Evolutionary conservation across 345 rosid species (phyloP).

Genomic region (Streptanthus diversifolius): DNA sequence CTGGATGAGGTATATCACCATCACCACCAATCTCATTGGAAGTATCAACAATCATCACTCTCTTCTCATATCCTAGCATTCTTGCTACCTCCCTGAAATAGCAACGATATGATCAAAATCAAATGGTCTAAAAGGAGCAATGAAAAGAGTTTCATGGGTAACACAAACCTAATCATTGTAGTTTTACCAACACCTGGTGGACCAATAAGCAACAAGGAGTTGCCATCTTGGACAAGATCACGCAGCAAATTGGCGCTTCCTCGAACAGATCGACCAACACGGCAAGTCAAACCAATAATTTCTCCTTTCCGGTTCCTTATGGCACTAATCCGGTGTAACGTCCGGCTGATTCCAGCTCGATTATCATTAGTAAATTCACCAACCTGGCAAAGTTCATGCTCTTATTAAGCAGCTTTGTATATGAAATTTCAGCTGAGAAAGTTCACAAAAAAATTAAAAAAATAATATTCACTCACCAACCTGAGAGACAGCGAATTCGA

Average conservation of each 20-base stretch:
- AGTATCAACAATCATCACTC: conserved; percentile 93
- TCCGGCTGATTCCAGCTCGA: conserved; percentile 87
- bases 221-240: conserved; percentile 74
- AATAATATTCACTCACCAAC: conserved; percentile 28
- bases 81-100: conserved; percentile 77
- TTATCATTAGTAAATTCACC: conserved; percentile 86
- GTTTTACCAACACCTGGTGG: conserved; percentile 98
- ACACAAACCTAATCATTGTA: conserved; percentile 75
- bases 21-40: conserved; percentile 97
- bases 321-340: conserved; percentile 86
- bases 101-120: not conserved
- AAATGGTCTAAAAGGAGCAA: not conserved
- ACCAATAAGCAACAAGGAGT: conserved; percentile 83
- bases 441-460: not conserved
- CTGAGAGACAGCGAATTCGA: conserved; percentile 72
- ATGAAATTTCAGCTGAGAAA: not conserved
- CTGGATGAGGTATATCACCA: conserved; percentile 95
- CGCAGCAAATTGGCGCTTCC: conserved; percentile 74
- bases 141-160: not conserved
- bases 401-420: not conserved
- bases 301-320: conserved; percentile 69
- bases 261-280: conserved; percentile 81
- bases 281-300: conserved; percentile 86
- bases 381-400: conserved; percentile 44
- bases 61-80: conserved; percentile 80